Evolutionary conservation across 257 asterid genomes (phyloP), one percentile per base, ranked within the genome.

Genomic region (Fraxinus quadrangulata): DNA sequence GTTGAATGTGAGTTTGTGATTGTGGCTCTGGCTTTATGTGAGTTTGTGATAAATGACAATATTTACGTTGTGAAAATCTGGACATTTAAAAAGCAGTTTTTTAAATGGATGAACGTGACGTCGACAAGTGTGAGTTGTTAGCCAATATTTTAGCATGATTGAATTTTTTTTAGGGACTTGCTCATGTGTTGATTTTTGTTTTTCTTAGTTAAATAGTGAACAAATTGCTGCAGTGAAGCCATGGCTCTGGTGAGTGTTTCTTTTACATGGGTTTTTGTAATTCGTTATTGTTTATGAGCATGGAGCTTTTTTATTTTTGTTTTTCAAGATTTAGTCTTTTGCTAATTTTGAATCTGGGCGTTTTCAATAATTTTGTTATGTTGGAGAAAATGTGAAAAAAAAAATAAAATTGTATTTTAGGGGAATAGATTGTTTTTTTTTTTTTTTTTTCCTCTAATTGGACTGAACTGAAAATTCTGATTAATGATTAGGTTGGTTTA

Each of bases 221-320:
- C 54, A 39, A 7, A 37, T 74, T 82, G 54, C 79, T 74, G 33
- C 66, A 47, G 80, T 75, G 82, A 70, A 78, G 81, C 87, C 85
- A 92, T 92, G 96, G 86, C 91, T 87, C 85, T 92, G 88, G 97
- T 92, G 67, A 84, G 90, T 84, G 74, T 4, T 23, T 73, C 31
- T 37, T 34, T 69, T 33, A 71, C 59, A 6, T 33, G 51, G 3
- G 6, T 28, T 66, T 45, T 31, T 34, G 31, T 30, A 30, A 30
- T 1, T 1, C 31, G 1, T 1, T 1, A 1, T 30, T 30, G 31
- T 30, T 30, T 30, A 30, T 30, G 2, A 30, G 31, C 31, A 30
- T 30, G 31, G 31, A 30, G 1, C 1, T 30, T 30, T 30, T 30
- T 30, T 2, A 30, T 28, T 63, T 17, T 1, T 63, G 13, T 16